Conservation (phyloP, 1,284 basidiomycete genomes). For the Marasmius tenuissimus region DNA sequence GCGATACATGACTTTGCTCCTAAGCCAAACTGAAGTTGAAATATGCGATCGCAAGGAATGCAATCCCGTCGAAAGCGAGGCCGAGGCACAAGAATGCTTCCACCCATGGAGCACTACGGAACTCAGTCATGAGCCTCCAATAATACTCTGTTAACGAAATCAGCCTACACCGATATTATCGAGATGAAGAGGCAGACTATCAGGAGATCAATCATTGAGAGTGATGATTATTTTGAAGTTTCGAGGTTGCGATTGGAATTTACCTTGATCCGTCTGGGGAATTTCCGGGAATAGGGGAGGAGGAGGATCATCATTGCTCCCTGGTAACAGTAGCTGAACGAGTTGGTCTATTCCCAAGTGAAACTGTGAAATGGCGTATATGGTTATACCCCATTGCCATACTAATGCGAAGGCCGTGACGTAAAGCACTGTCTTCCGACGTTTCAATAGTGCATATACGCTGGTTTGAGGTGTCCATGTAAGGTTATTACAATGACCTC, state of each 20-base stretch:
- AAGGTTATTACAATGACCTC: no score
- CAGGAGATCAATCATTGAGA: not conserved
- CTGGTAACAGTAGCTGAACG: slow-evolving; percentile 6
- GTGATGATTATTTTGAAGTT: no score
- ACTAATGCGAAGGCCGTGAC: slow-evolving; percentile 1
- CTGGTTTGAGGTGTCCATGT: no score
- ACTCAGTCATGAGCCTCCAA: no score
- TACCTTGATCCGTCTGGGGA: slow-evolving; percentile 14
- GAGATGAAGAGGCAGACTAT: slow-evolving; percentile 16
- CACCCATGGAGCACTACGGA: slow-evolving; percentile 11
- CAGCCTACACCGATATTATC: slow-evolving; percentile 5
- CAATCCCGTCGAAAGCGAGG: slow-evolving; percentile 21
- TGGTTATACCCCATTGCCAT: slow-evolving; percentile 14
- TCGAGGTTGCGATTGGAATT: slow-evolving; percentile 2
- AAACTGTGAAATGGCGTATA: slow-evolving; percentile 15
- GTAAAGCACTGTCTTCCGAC: not conserved
- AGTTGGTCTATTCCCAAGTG: slow-evolving; percentile 10
- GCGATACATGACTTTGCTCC: not conserved
- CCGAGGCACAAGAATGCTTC: slow-evolving; percentile 17
- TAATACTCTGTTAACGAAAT: not conserved
- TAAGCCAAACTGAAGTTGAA: not conserved
- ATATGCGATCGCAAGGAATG: slow-evolving; percentile 13
- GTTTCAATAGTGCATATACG: slow-evolving; percentile 13
- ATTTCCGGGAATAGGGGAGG: slow-evolving; percentile 4
- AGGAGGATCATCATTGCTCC: not conserved